A percentile compares a stretch with the other conserved stretches of the same genome.
Conservation (phyloP, 225 moss, liverwort and hornwort genomes). For the Sphagnum contortum region DNA sequence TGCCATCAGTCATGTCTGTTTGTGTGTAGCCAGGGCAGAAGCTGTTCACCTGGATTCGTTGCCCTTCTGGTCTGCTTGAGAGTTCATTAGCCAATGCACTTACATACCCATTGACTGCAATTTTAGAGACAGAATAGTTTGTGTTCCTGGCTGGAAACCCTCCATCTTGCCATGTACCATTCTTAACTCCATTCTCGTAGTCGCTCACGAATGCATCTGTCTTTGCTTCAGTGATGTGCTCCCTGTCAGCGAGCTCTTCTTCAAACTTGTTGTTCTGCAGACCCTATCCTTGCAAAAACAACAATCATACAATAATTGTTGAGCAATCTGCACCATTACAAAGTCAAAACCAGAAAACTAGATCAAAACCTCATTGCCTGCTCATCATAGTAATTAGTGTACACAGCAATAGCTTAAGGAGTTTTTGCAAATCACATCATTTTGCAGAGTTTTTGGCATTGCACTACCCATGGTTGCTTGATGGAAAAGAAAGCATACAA, state of each 20-base stretch:
- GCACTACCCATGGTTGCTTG: too few relatives aligned
- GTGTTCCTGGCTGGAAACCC: background rate
- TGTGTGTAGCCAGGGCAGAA: constrained; percentile 2
- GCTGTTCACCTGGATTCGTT: constrained; percentile 1
- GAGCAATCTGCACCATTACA: too few relatives aligned
- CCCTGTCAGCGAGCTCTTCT: background rate
- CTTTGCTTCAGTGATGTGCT: background rate
- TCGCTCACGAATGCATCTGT: background rate
- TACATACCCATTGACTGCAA: background rate
- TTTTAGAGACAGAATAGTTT: background rate
- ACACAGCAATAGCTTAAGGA: too few relatives aligned
- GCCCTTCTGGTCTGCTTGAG: background rate
- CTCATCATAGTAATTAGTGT: too few relatives aligned
- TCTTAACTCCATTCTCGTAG: background rate
- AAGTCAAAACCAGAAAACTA: too few relatives aligned
- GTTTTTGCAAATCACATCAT: too few relatives aligned
- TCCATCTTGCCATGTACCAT: background rate
- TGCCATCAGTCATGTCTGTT: background rate
- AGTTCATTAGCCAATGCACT: too few relatives aligned
- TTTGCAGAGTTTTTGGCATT: too few relatives aligned
- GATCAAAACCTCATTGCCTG: too few relatives aligned
- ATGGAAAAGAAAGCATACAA: too few relatives aligned
- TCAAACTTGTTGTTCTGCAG: background rate
- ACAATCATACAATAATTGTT: too few relatives aligned
- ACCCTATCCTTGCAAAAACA: background rate